Evolutionary conservation across 129 eudicot genomes (phyloP).

Genomic region (Rutidosis leptorrhynchoides): DNA sequence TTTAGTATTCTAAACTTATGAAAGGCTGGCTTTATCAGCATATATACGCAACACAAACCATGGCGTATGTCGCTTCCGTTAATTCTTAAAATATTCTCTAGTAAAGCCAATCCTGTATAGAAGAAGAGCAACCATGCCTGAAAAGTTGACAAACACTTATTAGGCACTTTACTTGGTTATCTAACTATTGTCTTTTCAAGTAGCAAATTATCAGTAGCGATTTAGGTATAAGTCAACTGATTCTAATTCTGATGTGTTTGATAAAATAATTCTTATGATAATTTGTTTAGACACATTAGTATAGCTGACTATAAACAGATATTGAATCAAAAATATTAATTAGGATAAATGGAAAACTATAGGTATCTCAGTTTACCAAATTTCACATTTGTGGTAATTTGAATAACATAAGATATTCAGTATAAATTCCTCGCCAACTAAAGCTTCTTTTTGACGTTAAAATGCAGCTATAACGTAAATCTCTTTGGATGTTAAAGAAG

Average conservation of each 20-base stretch:
- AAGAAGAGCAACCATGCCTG: slow-evolving; percentile 94
- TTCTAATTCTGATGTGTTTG: not conserved
- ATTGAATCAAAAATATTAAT: not conserved
- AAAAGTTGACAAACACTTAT: slow-evolving; percentile 22
- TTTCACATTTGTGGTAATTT: not conserved
- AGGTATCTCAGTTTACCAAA: not conserved
- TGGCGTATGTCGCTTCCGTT: slow-evolving; percentile 94
- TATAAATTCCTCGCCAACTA: not conserved
- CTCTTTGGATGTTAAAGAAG: not conserved
- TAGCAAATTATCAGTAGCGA: not conserved
- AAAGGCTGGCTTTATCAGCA: not conserved
- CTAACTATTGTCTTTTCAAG: not conserved
- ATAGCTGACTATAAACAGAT: not conserved
- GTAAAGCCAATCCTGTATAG: slow-evolving; percentile 84
- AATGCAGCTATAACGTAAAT: not conserved
- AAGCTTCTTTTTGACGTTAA: not conserved
- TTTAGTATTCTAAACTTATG: not conserved
- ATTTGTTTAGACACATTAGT: not conserved
- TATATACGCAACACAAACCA: slow-evolving; percentile 9
- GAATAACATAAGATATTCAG: not conserved
- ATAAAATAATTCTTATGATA: not conserved
- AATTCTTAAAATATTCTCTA: slow-evolving; percentile 85
- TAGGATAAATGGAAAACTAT: not conserved
- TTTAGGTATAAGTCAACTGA: not conserved
- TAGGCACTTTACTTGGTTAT: not conserved